Evolutionary conservation across 1,139 yeast species (phyloP).

Genomic region (Saccharomyces hybrid): DNA sequence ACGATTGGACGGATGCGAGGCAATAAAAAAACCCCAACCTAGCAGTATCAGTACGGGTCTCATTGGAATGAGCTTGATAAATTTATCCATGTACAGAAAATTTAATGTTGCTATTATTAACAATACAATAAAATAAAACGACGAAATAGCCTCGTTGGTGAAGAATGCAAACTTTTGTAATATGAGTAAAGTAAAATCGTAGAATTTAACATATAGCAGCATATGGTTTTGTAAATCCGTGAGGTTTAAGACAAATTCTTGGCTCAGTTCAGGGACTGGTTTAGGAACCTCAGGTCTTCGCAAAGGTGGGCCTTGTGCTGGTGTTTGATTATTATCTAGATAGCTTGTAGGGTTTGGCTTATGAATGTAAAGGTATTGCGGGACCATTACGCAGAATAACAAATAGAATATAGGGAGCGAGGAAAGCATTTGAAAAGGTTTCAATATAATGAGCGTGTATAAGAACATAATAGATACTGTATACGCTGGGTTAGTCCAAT

Average conservation of each 20-base stretch:
- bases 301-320: slow-evolving; percentile 49
- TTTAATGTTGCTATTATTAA: slow-evolving; percentile 31
- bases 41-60: slow-evolving; percentile 34
- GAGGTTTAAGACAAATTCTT: slow-evolving; percentile 69
- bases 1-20: slow-evolving; percentile 50
- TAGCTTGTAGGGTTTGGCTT: slow-evolving; percentile 28
- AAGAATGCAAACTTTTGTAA: slow-evolving; percentile 57
- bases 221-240: slow-evolving; percentile 82
- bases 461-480: slow-evolving; percentile 54
- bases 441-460: slow-evolving; percentile 50
- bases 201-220: slow-evolving; percentile 56
- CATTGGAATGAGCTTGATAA: slow-evolving; percentile 32
- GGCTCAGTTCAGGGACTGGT: slow-evolving; percentile 72
- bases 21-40: slow-evolving; percentile 46
- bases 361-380: slow-evolving; percentile 49
- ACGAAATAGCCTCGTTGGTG: slow-evolving; percentile 55
- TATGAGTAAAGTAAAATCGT: slow-evolving; percentile 47
- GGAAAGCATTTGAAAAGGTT: slow-evolving; percentile 49
- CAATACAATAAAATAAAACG: slow-evolving; percentile 40
- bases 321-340: slow-evolving; percentile 42
- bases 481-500: slow-evolving; percentile 58
- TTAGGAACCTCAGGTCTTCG: slow-evolving; percentile 46
- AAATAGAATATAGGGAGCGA: slow-evolving; percentile 48
- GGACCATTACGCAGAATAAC: slow-evolving; percentile 53
- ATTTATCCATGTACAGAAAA: slow-evolving; percentile 32